Conservation (phyloP, 2,329 filamentous ascomycete genomes). For the Cordyceps cateniannulata region DNA sequence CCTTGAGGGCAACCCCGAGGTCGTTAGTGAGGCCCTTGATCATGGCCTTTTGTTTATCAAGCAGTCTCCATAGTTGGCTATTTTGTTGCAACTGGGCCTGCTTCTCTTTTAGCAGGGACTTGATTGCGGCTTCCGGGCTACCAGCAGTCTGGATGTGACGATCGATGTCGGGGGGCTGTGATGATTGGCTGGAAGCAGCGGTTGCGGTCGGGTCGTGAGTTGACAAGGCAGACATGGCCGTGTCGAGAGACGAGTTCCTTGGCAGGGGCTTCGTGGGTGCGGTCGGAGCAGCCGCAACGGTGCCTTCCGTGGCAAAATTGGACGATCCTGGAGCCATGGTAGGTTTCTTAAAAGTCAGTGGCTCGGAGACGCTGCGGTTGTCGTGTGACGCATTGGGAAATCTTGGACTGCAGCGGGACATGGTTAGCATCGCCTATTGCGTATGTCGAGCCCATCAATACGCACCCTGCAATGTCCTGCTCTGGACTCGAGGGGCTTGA, state of each 20-base stretch:
- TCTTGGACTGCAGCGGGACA: conserved; percentile 19
- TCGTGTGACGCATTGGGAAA: conserved; percentile 40
- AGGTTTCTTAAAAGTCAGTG: conserved; percentile 33
- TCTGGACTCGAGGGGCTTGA: conserved; percentile 29
- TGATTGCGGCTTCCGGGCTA: conserved; percentile 81
- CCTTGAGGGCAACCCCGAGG: conserved; percentile 80
- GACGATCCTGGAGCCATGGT: conserved; percentile 26
- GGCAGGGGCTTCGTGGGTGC: conserved; percentile 39
- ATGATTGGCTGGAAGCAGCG: conserved; percentile 36
- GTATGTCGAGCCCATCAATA: background rate
- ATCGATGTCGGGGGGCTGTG: conserved; percentile 60
- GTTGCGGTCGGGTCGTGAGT: conserved; percentile 50
- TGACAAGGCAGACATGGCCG: conserved; percentile 75
- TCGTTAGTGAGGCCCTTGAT: conserved; percentile 93
- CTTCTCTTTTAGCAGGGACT: conserved; percentile 86
- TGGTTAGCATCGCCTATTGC: background rate
- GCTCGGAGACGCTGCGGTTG: conserved; percentile 37
- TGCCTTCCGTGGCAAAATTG: conserved; percentile 41
- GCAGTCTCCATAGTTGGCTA: conserved; percentile 84
- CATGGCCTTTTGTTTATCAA: conserved; percentile 94
- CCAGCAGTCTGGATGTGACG: conserved; percentile 77
- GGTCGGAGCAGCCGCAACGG: conserved; percentile 34
- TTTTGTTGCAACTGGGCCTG: conserved; percentile 85
- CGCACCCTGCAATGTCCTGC: conserved; percentile 26
- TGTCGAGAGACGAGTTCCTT: conserved; percentile 86